Evolutionary conservation across 2,329 filamentous ascomycete species (phyloP), one percentile per base, ranked within the genome.

Genomic region (Ophiostoma sp.): DNA sequence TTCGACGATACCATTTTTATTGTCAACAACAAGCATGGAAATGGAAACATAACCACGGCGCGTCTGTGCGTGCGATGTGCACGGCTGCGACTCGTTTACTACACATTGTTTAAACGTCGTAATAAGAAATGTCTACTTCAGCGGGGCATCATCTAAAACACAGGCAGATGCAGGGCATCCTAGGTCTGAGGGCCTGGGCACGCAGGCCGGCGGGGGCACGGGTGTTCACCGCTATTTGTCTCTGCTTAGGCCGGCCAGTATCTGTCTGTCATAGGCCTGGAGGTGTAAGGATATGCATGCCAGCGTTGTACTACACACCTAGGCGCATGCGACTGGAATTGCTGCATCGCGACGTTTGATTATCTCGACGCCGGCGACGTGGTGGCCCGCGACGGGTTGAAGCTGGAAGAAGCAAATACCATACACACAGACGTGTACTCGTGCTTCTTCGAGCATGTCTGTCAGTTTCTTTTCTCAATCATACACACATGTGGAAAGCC

Each of bases 141-240:
- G 62, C 35, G 62, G 62, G 35, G 62, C 20, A 57, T 27, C 33
- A 39, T 65, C 62, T 41, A 35, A 62, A 62, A 62, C 57, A 33
- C 57, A 62, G 8, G 35, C 35, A 23, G 62, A 64, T 36, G 62
- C 62, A 65, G 20, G 62, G 62, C 62, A 36, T 23, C 23, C n/a
- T 65, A 35, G 10, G 62, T 41, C 11, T 20, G 44, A 48, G n/a
- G 15, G 15, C 20, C 62, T 65, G 62, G 35, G 62, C 62, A 8
- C 20, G 35, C 35, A 35, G 33, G 62, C 23, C 11, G 62, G 62
- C 62, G 62, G 60, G 60, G 60, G 35, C 62, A 39, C 62, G 35
- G 54, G 27, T 39, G 62, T 65, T 65, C 62, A 65, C 62, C 62
- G 62, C 62, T 65, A 23, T 39, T 65, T 65, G 62, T 39, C 20